Conservation (phyloP, 257 asterid species). For the Nicotiana tabacum region DNA sequence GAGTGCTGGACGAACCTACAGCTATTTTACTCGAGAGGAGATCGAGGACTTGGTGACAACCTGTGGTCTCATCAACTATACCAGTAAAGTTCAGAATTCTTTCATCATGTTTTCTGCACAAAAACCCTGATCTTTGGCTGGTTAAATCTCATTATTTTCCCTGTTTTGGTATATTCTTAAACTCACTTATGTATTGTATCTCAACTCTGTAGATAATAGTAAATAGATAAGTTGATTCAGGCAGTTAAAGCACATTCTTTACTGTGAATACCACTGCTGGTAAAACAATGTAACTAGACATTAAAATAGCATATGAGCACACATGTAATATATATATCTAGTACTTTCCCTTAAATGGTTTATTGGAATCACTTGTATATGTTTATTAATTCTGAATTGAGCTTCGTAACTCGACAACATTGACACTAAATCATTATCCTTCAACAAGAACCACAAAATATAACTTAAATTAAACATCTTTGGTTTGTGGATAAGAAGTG, state of each 20-base stretch:
- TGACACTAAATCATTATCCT: not conserved
- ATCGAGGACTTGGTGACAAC: constrained; percentile 73
- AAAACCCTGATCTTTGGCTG: constrained; percentile 43
- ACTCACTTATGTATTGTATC: not conserved
- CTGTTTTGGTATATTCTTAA: not conserved
- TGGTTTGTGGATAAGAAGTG: not conserved
- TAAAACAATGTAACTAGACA: not conserved
- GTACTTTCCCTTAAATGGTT: not conserved
- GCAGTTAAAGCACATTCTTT: not conserved
- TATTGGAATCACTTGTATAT: constrained; percentile 1
- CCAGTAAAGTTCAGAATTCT: constrained; percentile 56
- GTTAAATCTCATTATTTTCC: not conserved
- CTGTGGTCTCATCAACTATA: constrained; percentile 73
- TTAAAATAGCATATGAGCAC: not conserved
- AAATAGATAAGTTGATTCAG: not conserved
- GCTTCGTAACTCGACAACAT: not conserved
- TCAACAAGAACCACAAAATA: not conserved
- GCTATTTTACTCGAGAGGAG: constrained; percentile 62
- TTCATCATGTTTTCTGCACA: constrained; percentile 88
- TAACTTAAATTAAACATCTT: no score
- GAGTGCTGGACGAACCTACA: constrained; percentile 43
- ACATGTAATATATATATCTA: not conserved
- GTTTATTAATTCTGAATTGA: not conserved
- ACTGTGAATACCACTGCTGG: not conserved
- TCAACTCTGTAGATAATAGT: not conserved